A percentile compares a stretch with the other conserved stretches of the same genome.
These are phyloP conservation scores for Ilex paraguariensis DNA, from an alignment of 305 asterid genomes.

Conservation along the genomic window DNA sequence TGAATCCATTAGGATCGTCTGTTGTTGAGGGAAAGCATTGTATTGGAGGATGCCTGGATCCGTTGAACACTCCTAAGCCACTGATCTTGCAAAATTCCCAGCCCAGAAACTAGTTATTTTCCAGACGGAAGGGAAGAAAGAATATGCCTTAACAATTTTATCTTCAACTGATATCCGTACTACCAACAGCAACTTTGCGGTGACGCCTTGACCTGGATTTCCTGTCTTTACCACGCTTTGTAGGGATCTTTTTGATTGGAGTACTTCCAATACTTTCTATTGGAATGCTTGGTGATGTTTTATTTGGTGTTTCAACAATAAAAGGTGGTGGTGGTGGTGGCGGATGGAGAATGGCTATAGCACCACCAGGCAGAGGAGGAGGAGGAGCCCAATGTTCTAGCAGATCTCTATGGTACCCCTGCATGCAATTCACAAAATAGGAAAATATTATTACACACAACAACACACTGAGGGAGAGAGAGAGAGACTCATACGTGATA, in stretches of 20 bases:
- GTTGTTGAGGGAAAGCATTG: too few relatives aligned
- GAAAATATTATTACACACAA: neutral
- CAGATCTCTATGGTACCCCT: slow-evolving; percentile 83
- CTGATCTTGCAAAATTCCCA: slow-evolving; percentile 39
- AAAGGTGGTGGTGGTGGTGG: slow-evolving; percentile 46
- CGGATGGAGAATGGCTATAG: slow-evolving; percentile 27
- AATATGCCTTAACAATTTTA: slow-evolving; percentile 36
- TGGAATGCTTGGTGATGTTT: slow-evolving; percentile 11
- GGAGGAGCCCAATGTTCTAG: slow-evolving; percentile 56
- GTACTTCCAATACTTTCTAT: slow-evolving; percentile 11
- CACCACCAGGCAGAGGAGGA: slow-evolving; percentile 24
- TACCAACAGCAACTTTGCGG: slow-evolving; percentile 51
- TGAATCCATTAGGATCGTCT: too few relatives aligned
- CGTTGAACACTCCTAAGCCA: neutral
- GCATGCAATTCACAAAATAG: slow-evolving; percentile 27
- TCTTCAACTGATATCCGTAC: slow-evolving; percentile 28
- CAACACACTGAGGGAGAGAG: too few relatives aligned
- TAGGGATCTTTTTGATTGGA: slow-evolving; percentile 28
- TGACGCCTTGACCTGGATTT: slow-evolving; percentile 49
- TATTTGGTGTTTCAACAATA: slow-evolving; percentile 15
- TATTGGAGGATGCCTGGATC: too few relatives aligned
- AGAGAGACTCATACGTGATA: too few relatives aligned
- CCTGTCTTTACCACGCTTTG: slow-evolving; percentile 50
- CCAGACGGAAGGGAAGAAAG: slow-evolving; percentile 26
- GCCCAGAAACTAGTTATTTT: slow-evolving; percentile 18